Base-by-base conservation (phyloP, 2,329 filamentous ascomycete species). In the Pseudogymnoascus verrucosus region DNA sequence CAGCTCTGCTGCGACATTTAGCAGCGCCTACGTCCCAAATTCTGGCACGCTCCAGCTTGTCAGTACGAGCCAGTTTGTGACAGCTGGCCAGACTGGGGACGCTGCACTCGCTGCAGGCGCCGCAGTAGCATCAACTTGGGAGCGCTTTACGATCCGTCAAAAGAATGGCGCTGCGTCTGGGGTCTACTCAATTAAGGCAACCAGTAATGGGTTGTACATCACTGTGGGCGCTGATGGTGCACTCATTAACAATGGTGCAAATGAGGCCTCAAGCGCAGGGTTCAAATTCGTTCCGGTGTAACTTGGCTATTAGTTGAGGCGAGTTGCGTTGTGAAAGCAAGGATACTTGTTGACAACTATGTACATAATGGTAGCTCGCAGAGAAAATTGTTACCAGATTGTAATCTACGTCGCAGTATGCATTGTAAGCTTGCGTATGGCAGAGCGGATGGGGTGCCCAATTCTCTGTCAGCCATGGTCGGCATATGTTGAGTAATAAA, bases 121-220 rank as follows among this genome's bases (percentile, higher is more conserved):
- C 16, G 67, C 40, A 1, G 54, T 59, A 6, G 68, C 68, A 1
- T 68, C 67, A 1, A 57, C 63, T 11, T 70, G 68, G 68, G 68
- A 70, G 64, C 37, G 62, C 19, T 70, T 70, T 28, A 66, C 64
- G 12, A 65, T 70, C 37, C 67, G 68, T 34, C 68, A 66, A 28
- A 70, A 70, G 66, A 36, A 59, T 42, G 68, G 68, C 6, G 67
- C 67, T 2, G 63, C 65, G 7, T 37, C 28, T 14, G 68, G 67
- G 1, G 66, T 70, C 11, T 69, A 69, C 67, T 68, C 68, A 2
- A 69, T 69, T 63, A 69, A 69, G 64, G 68, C 68, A 21, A 60
- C 63, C 12, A 70, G 68, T 62, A 70, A 70, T 57, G 65, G 66
- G 14, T 28, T 64, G 63, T 70, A 68, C 31, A 64, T 70, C 31